phyloP scores from a whole-genome alignment of 208 protist genomes.

The Acanthamoeba healyi region DNA sequence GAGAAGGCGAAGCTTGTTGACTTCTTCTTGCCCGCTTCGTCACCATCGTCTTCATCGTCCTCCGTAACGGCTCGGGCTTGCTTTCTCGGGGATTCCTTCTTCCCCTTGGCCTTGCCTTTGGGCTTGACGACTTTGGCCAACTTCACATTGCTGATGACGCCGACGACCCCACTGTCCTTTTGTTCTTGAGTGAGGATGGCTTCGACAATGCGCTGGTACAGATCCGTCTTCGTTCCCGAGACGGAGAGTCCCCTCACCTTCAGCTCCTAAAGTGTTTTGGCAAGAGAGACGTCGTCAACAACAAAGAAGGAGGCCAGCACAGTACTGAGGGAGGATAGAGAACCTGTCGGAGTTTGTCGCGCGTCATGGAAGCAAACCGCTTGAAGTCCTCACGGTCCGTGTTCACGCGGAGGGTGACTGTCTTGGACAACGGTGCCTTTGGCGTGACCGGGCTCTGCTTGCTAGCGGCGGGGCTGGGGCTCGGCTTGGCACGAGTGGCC shows the following conservation, averaged over 20 bases:
- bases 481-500: background rate
- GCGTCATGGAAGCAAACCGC: slow-evolving; percentile 10
- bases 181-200: background rate
- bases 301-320: background rate
- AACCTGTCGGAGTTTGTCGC: slow-evolving; percentile 32
- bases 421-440: background rate
- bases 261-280: background rate
- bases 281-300: background rate
- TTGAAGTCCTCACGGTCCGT: slow-evolving; percentile 17
- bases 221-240: slow-evolving; percentile 13
- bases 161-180: background rate
- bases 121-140: background rate
- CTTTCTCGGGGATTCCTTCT: background rate
- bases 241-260: slow-evolving; percentile 9
- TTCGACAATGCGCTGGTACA: slow-evolving; percentile 20
- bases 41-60: background rate
- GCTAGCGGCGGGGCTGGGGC: background rate
- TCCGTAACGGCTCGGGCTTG: background rate
- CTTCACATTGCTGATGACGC: background rate
- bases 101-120: background rate
- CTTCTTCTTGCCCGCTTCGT: background rate
- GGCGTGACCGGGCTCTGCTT: background rate
- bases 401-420: background rate
- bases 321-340: background rate
- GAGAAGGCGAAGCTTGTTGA: background rate